Evolutionary conservation across 2,329 filamentous ascomycete species (phyloP), one percentile per base, ranked within the genome.

Genomic region (Zalaria obscura): DNA sequence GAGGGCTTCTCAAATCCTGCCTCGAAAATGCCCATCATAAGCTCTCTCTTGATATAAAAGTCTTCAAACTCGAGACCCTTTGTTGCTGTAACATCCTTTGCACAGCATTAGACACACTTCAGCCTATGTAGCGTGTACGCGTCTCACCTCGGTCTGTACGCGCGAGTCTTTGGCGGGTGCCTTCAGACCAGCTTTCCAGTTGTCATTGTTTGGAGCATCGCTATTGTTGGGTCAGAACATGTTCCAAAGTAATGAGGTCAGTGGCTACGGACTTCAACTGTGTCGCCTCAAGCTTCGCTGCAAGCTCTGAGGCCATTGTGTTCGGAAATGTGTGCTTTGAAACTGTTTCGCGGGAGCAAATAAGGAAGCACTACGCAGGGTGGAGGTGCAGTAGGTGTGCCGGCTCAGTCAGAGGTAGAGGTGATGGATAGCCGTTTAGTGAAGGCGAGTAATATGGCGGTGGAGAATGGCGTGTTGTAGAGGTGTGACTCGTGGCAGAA

Each of bases 21-120:
- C 69, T 98, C 91, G 63, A 96, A 98, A 51, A 98, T 96, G 48
- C 91, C 91, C 89, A 96, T 98, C 68, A 98, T 77, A 47, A 98
- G 70, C 60, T 94, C 85, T 59, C 91, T 76, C 70, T 93, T 94
- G 54, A 98, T 80, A 51, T 83, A 83, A 61, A 98, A 95, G 52
- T 96, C 85, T 65, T 98, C 93, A 58, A 95, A 98, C 54, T 98
- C 91, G 47, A 98, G 73, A 46, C 91, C 91, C 68, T 95, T 96
- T 28, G 89, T 98, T 55, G 87, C 88, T 44, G 89, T 96, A 47
- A 98, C 93, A 83, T 98, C 91, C 83, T 93, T 53, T 39, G 47
- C 27, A n/a, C n/a, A 25, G 26, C 10, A 35, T 39, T 28, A 25
- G 37, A 34, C 9, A 38, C 27, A 9, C 27, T 18, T 8, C 41